A percentile compares a stretch with the other conserved stretches of the same genome.
Evolutionary conservation across 2,329 filamentous ascomycete species (phyloP).

Genomic region (Graphilbum ipis-grandicollis): DNA sequence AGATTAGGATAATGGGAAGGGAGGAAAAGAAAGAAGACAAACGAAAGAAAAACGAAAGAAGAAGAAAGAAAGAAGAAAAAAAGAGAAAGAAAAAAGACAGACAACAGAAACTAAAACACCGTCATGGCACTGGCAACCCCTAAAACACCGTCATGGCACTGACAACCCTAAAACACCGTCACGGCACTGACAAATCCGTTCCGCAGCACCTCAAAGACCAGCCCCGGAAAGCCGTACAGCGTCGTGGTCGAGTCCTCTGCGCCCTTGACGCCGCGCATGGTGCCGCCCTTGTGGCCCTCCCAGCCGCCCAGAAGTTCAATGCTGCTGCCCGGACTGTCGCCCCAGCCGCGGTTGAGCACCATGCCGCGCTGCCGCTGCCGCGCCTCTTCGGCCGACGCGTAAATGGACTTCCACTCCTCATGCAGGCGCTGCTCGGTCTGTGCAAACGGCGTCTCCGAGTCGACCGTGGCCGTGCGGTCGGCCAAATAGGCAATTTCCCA

Average conservation of each 20-base stretch:
- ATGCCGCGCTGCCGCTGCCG: conserved; percentile 48
- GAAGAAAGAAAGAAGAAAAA: too few species aligned
- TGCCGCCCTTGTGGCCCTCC: conserved; percentile 44
- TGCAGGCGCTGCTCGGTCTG: conserved; percentile 53
- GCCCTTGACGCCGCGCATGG: conserved; percentile 31
- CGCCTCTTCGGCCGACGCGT: conserved; percentile 35
- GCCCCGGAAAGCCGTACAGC: conserved; percentile 79
- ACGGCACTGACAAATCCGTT: conserved; percentile 79
- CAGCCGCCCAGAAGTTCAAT: conserved; percentile 72
- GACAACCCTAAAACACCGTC: conserved; percentile 55
- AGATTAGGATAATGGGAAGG: too few species aligned
- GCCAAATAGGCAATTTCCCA: conserved; percentile 57
- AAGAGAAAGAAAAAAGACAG: too few species aligned
- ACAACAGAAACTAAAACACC: neutral
- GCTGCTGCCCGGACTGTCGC: conserved; percentile 78
- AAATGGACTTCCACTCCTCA: conserved; percentile 51
- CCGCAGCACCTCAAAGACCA: conserved; percentile 91
- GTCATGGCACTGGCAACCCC: neutral
- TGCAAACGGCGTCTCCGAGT: conserved; percentile 65
- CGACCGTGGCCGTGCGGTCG: conserved; percentile 25
- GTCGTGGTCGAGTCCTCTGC: conserved; percentile 53
- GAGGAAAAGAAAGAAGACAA: too few species aligned
- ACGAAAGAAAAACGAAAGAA: too few species aligned
- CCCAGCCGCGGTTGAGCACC: conserved; percentile 83
- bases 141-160: neutral